Evolutionary conservation across 257 asterid species (phyloP).

Genomic region (Solanum chilense): DNA sequence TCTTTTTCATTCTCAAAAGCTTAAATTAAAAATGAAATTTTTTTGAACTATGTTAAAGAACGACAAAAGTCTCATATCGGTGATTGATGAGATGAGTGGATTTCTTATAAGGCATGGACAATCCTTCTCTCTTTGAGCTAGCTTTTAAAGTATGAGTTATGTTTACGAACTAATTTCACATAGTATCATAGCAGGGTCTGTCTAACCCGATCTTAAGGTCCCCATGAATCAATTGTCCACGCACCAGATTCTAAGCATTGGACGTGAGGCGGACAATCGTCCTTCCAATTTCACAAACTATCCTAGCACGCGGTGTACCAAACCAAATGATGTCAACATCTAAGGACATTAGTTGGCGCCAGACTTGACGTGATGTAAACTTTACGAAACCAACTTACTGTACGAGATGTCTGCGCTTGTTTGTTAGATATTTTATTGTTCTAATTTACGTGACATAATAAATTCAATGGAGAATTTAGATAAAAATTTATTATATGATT

Average conservation of each 20-base stretch:
- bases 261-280: accelerated
- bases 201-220: accelerated
- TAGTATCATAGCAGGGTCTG: accelerated
- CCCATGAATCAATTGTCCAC: no score
- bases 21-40: accelerated
- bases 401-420: neutral
- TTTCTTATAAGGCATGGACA: no score
- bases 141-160: accelerated
- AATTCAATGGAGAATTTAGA: neutral
- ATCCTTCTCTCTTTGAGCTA: accelerated
- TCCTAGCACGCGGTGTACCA: neutral
- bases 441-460: neutral
- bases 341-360: neutral
- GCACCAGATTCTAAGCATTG: accelerated
- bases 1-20: neutral
- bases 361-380: neutral
- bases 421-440: neutral
- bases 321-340: neutral
- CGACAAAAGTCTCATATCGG: no score
- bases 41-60: neutral
- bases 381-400: neutral
- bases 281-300: no score
- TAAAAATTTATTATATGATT: neutral
- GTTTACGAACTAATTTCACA: accelerated
- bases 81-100: no score